A percentile compares a stretch with the other conserved stretches of the same genome.
Evolutionary conservation across 768 basidiomycete genomes (phyloP).

Genomic region (Rhodotorula toruloides): DNA sequence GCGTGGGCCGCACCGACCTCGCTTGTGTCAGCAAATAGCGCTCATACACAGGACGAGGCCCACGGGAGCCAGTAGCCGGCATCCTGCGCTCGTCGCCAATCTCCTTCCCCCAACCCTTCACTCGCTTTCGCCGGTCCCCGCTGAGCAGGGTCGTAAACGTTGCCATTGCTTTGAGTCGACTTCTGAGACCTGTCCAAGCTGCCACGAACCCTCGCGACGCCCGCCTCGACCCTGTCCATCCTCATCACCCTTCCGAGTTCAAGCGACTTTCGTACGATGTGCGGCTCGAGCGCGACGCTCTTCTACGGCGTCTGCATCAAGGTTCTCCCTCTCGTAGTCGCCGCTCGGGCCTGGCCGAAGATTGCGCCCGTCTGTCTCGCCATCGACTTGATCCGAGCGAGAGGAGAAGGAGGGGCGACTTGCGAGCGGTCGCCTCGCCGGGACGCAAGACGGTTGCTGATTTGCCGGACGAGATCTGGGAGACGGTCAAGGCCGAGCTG

Average conservation of each 20-base stretch:
- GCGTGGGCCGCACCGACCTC: no score
- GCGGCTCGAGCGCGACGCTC: not conserved
- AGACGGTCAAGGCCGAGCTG: not conserved
- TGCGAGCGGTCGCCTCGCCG: not conserved
- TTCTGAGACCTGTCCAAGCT: no score
- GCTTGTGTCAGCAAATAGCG: no score
- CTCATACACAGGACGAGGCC: no score
- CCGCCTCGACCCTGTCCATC: not conserved
- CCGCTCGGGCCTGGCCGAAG: not conserved
- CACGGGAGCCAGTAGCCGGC: no score
- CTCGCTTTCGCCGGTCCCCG: no score
- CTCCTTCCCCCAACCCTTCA: no score
- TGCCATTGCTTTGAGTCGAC: no score
- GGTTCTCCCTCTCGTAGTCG: not conserved
- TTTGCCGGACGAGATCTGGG: not conserved
- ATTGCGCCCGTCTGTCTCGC: not conserved
- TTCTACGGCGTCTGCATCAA: not conserved
- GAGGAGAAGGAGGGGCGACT: not conserved
- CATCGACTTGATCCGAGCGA: not conserved
- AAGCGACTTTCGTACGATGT: not conserved
- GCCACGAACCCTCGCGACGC: not conserved
- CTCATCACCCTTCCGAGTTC: not conserved
- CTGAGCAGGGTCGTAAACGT: no score
- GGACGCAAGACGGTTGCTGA: not conserved
- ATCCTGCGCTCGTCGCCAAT: no score